Evolutionary conservation across 2,329 filamentous ascomycete genomes (phyloP), one percentile per base, ranked within the genome.

Genomic region (Madurella fahalii): DNA sequence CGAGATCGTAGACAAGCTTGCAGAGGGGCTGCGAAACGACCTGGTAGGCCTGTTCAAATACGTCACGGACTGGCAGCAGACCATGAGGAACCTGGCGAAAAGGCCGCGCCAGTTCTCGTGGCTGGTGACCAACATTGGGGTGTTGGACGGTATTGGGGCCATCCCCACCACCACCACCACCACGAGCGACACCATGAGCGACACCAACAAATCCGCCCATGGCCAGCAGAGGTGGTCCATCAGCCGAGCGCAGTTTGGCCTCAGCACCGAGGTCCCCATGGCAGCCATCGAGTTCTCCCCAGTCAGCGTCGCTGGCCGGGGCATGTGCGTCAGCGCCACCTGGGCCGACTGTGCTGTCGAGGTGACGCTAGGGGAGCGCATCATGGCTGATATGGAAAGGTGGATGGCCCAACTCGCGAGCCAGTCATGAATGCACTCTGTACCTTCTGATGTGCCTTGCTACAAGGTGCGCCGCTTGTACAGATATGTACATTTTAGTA

Each of bases 101-200:
- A 69, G 64, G 61, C 53, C 63, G 50, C 60, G 69, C 16, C 60
- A 67, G 12, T 62, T 64, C 32, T 62, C 69, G 17, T 72, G 67
- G 64, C 55, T 70, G 18, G 64, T 72, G 8, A 69, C 68, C 44
- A 72, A 71, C 55, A 51, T 71, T n/a, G 70, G 69, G 41, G 65
- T 70, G 7, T 52, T 72, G 15, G 58, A 71, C 44, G 64, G 68
- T 9, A 25, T 7, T 25, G n/a, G n/a, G n/a, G n/a, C n/a, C n/a
- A n/a, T n/a, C 7, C 3, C 25, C 7, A 7, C 4, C 7, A 25
- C 25, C 25, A 25, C 25, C 25, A 25, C 25, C 25, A 25, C 25
- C 4, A 25, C 25, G 25, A 25, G 25, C 25, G 25, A 25, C 25
- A 25, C 25, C 25, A 25, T 7, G 25, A 25, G 25, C 25, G 25